Evolutionary conservation across 2,329 filamentous ascomycete genomes (phyloP), one percentile per base, ranked within the genome.

Genomic region (Lomentospora prolificans): DNA sequence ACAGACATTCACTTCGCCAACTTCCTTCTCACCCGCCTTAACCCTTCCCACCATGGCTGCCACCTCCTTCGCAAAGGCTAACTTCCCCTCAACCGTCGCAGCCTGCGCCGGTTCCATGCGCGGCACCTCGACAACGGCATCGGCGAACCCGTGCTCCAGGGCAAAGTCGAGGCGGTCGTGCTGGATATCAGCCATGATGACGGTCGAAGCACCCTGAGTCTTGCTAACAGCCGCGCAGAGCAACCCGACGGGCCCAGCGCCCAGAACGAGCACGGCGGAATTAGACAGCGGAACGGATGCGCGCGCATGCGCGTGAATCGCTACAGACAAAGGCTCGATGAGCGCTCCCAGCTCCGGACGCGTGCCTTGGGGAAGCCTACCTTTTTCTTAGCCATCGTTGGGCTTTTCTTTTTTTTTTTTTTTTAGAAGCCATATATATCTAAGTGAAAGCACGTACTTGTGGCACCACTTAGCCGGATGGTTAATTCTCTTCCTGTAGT

Each of bases 1-100:
- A 2, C 86, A 85, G 1, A 81, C 80, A 53, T 82, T 78, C 0
- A 87, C 78, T 64, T 89, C 83, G 0, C 73, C 81, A 58, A 87
- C 75, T 10, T 78, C 74, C 60, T 72, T 65, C 7, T 72, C 73
- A 1, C 64, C 63, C 2, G 71, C 65, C 31, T 61, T 59, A 0
- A 69, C 67, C 30, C 61, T 62, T 61, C 70, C 72, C 53, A 78
- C 68, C 57, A 69, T 63, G 54, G 67, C 69, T 1, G 81, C 76
- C 1, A 80, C 71, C 36, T 73, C 70, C 59, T 74, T 73, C 6
- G 78, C 78, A 57, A 51, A 78, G 4, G 66, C 70, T 2, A 82
- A 69, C 67, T 79, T 81, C 28, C 76, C 78, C 55, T 77, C 75
- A n/a, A 76, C 69, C 33, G 6, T 12, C 12, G 33, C 9, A 10